Base-by-base conservation (phyloP, 1,284 basidiomycete genomes). In the Lentinula novae-zelandiae region DNA sequence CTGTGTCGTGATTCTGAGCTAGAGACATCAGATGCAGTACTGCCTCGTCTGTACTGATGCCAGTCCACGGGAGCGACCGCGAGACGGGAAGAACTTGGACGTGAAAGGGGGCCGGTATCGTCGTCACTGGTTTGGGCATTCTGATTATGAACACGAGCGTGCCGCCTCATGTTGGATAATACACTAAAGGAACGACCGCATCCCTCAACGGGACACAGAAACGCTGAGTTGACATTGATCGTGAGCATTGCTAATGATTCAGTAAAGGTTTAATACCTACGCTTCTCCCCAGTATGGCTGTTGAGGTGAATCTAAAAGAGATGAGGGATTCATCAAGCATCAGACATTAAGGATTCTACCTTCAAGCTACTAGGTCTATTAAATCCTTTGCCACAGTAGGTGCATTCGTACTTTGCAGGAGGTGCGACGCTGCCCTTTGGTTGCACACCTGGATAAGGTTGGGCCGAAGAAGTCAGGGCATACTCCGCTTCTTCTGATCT, bases 81-180 rank as follows among this genome's bases (percentile, higher is more conserved):
- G 33, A 38, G 33, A 2, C 33, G 44, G n/a, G 57, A 63, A 52
- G 60, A 36, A 17, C 48, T 20, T 38, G 61, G 39, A 39, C 52
- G 56, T 54, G 69, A 61, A 68, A 68, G 52, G 71, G 72, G 42
- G 72, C 75, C 77, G 40, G 74, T 75, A 50, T 73, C 67, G 62
- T 79, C 80, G 57, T 71, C 54, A 71, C 50, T 73, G 72, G 64
- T 73, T 75, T 67, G 67, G 22, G 72, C 63, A 48, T 65, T n/a
- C 44, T 46, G 77, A n/a, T 73, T 78, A 68, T 92, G 90, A 22
- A 88, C 86, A 61, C 90, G 84, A 60, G 89, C 85, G 71, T 93
- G 90, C 60, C 90, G 80, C 62, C 90, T 87, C 91, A 93, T 93
- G 76, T 93, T 93, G 71, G 89, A 92, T 69, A 92, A 83, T 58